Base-by-base conservation (phyloP, 345 rosid genomes). In the Gossypium arboreum region DNA sequence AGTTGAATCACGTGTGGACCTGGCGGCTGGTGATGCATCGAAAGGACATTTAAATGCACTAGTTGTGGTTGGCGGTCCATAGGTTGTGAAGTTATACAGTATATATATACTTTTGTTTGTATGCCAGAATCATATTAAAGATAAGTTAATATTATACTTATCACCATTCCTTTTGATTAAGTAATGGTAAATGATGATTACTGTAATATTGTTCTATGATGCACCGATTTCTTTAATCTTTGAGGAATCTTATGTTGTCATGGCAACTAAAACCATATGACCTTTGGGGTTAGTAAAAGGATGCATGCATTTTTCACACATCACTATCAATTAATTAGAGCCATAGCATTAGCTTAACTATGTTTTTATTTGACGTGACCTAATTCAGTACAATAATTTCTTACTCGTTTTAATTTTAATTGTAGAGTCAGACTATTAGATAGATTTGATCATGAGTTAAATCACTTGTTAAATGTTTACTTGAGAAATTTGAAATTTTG, bases 401-500 rank as follows among this genome's bases (percentile, higher is more conserved):
- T 34, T 5, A 5, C 41, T 5, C 39, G 39, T 34, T 1, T 34
- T 29, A 3, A 34, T 1, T 34, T 34, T 4, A 34, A 34, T 4
- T 1, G 5, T 4, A 34, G 7, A 34, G 0, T 3, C 0, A 29
- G 0, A 29, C 0, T 29, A 4, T 29, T 4, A 4, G 3, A 29
- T 29, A 29, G 5, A 29, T 29, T 29, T 4, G 0, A 29, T 0
- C 5, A 29, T 3, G 0, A 0, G 3, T 27, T 27, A 3, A 27
- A 3, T 29, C 4, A 0, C 0, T 4, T 4, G 39, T 4, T 34
- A 34, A 34, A 34, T 34, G 0, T 34, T 34, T 34, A 1, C 0
- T 34, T 5, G 1, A 34, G 0, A 34, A 5, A 0, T 5, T 34
- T 34, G 0, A 34, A 0, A 6, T 4, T 34, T 34, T 34, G 0